Evolutionary conservation across 169 alveolate species (phyloP).

Genomic region (Eimeria brunetti): DNA sequence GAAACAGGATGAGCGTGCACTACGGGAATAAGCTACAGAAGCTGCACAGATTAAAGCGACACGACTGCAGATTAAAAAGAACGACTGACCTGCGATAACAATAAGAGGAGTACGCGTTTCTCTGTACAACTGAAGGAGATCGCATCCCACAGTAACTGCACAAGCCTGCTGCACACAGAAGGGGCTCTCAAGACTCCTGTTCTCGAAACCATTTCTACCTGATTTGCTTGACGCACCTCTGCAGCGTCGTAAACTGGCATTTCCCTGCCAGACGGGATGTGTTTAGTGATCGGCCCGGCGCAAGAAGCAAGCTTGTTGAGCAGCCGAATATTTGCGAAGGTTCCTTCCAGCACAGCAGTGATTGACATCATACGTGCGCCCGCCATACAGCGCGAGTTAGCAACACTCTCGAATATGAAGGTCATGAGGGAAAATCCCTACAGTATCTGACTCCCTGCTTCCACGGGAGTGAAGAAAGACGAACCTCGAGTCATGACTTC

Average conservation of each 20-base stretch:
- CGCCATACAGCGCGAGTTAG: background rate
- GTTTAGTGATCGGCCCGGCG: conserved; percentile 96
- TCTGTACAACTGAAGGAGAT: conserved; percentile 79
- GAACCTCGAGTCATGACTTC: conserved; percentile 93
- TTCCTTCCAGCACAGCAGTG: conserved; percentile 89
- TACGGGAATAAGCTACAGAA: background rate
- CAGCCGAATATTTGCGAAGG: conserved; percentile 97
- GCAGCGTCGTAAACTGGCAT: conserved; percentile 96
- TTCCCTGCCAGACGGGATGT: conserved; percentile 93
- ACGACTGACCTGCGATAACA: conserved; percentile 81
- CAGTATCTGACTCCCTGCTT: background rate
- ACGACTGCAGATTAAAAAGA: too few species aligned
- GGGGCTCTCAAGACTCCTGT: background rate
- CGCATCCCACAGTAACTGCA: background rate
- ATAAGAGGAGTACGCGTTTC: conserved; percentile 83
- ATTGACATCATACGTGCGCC: background rate
- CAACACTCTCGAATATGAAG: background rate
- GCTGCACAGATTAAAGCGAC: background rate
- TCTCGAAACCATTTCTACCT: background rate
- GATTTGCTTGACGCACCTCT: conserved; percentile 78
- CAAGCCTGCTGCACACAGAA: background rate
- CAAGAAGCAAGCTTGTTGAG: conserved; percentile 93
- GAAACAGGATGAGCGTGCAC: background rate
- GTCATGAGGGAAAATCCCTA: background rate
- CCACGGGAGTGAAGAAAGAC: background rate